Conservation (phyloP, 805 yeast species). For the Yarrowia keelungensis region DNA sequence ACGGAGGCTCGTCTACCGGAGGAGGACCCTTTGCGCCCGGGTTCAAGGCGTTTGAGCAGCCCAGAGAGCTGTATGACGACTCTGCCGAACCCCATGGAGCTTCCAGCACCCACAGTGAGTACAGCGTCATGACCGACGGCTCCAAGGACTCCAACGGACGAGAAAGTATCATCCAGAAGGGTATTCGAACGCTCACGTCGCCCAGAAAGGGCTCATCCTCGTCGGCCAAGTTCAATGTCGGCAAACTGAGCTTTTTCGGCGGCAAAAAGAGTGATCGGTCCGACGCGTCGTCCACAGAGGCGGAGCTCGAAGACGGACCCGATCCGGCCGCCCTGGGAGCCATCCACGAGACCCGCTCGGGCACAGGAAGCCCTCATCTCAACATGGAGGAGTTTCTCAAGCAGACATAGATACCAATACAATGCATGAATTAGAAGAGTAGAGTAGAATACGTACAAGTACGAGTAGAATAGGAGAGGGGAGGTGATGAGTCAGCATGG, state of each 20-base stretch:
- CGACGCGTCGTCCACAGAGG: conserved; percentile 13
- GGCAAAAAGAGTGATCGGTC: conserved; percentile 20
- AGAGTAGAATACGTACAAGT: too few relatives aligned
- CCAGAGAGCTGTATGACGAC: conserved; percentile 7
- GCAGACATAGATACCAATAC: conserved; percentile 24
- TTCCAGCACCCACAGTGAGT: conserved; percentile 11
- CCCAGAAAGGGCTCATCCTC: conserved; percentile 18
- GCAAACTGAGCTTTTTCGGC: conserved; percentile 30
- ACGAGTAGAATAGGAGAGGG: too few relatives aligned
- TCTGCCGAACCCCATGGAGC: conserved; percentile 7
- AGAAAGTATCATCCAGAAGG: conserved; percentile 34
- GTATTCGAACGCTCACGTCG: conserved; percentile 22
- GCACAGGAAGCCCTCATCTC: conserved; percentile 25
- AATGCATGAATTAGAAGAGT: neutral
- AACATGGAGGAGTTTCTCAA: conserved; percentile 37
- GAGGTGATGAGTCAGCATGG: too few relatives aligned
- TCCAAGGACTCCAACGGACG: conserved; percentile 28
- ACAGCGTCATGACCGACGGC: conserved; percentile 19
- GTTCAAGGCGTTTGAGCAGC: conserved; percentile 12
- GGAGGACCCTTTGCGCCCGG: conserved; percentile 1
- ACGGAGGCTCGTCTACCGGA: neutral
- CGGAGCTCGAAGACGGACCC: neutral
- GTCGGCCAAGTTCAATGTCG: conserved; percentile 27
- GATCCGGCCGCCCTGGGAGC: conserved; percentile 8
- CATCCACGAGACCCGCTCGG: conserved; percentile 16